Conservation (phyloP, 805 yeast genomes). For the Candida caryicola region DNA sequence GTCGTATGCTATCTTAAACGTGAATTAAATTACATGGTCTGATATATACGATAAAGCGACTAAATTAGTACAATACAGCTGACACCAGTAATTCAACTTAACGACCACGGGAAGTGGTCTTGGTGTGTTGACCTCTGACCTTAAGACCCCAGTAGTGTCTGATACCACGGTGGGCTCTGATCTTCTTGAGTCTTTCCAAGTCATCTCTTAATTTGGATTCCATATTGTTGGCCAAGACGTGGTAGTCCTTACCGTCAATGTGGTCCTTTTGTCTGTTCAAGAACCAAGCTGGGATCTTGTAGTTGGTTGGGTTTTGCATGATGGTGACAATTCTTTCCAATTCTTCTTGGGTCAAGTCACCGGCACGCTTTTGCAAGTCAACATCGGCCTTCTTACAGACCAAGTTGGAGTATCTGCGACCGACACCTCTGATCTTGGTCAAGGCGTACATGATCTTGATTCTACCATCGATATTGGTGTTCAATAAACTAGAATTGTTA, state of each 20-base stretch:
- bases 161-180: conserved; percentile 99
- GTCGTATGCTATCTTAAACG: conserved; percentile 5
- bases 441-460: conserved; percentile 99
- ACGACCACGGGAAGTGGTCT: conserved; percentile 97
- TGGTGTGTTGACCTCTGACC: conserved; percentile 99
- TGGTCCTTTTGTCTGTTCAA: conserved; percentile 99
- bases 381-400: conserved; percentile 99
- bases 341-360: conserved; percentile 99
- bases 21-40: conserved; percentile 11
- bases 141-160: conserved; percentile 99
- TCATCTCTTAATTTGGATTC: conserved; percentile 99
- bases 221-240: conserved; percentile 96
- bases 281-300: conserved; percentile 99
- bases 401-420: conserved; percentile 99
- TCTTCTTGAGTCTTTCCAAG: conserved; percentile 99
- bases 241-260: conserved; percentile 98
- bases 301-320: conserved; percentile 99
- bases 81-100: conserved; percentile 21
- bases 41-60: conserved; percentile 5
- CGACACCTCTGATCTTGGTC: conserved; percentile 99
- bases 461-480: conserved; percentile 99
- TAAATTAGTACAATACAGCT: not conserved
- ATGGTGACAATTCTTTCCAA: conserved; percentile 99
- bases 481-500: conserved; percentile 75
- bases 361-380: conserved; percentile 97